These are phyloP conservation scores for Elsinoe arachidis DNA, from an alignment of 2,329 filamentous ascomycete genomes.

Conservation along the genomic window DNA sequence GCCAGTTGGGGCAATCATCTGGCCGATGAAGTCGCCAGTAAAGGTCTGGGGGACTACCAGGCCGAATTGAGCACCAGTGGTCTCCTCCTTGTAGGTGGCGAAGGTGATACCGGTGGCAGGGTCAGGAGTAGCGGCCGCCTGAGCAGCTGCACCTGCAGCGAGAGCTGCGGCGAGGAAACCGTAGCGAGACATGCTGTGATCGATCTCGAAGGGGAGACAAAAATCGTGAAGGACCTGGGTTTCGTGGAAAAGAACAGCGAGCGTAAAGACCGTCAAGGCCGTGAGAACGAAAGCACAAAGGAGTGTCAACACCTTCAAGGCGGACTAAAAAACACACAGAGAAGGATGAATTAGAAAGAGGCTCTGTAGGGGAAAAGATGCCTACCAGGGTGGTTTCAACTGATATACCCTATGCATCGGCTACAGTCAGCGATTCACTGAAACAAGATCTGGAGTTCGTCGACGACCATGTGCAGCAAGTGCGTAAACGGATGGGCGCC, in stretches of 20 bases:
- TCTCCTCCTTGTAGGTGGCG: conserved; percentile 30
- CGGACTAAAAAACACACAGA: conserved; percentile 12
- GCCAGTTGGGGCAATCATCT: conserved; percentile 41
- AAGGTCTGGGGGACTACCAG: conserved; percentile 43
- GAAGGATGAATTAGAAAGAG: conserved; percentile 9
- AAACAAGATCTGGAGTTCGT: conserved; percentile 7
- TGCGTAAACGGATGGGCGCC: background rate
- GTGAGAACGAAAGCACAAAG: conserved; percentile 9
- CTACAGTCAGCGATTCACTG: conserved; percentile 6
- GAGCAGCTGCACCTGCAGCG: conserved; percentile 13
- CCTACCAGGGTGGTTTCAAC: background rate
- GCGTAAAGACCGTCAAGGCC: conserved; percentile 14
- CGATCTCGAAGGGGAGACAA: background rate
- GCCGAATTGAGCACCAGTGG: conserved; percentile 40
- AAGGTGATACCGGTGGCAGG: conserved; percentile 41
- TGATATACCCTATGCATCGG: conserved; percentile 7
- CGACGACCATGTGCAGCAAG: conserved; percentile 2
- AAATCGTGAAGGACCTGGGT: background rate
- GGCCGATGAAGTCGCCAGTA: conserved; percentile 46
- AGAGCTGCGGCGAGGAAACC: conserved; percentile 12
- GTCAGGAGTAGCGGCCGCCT: conserved; percentile 31
- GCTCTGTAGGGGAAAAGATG: background rate
- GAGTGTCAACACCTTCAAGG: conserved; percentile 15
- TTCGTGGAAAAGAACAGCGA: conserved; percentile 4
- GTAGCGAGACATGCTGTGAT: conserved; percentile 15